phyloP scores from a whole-genome alignment of 2,329 filamentous ascomycete genomes.

The Aspergillus japonicus region DNA sequence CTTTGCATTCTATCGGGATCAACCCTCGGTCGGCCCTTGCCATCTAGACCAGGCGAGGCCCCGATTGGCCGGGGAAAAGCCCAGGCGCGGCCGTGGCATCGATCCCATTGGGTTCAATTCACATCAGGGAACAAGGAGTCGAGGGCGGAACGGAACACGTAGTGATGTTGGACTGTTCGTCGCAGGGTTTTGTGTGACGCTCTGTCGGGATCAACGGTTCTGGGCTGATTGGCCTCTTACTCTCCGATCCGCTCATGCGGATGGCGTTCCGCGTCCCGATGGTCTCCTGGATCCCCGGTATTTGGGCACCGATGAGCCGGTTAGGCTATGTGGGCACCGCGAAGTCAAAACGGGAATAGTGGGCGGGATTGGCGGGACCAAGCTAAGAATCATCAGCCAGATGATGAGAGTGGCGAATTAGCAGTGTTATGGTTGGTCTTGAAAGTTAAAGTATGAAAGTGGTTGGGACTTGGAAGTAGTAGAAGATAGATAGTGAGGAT shows the following conservation, averaged over 20 bases:
- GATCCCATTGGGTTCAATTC: neutral
- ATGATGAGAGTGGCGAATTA: too few relatives aligned
- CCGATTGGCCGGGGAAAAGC: constrained; percentile 5
- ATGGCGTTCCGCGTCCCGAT: constrained; percentile 5
- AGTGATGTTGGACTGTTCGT: constrained; percentile 1
- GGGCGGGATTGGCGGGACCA: neutral
- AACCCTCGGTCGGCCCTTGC: neutral
- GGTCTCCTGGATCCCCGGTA: constrained; percentile 4
- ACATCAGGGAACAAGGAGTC: neutral
- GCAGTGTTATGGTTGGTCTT: too few relatives aligned
- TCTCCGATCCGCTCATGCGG: constrained; percentile 9
- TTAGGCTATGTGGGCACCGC: constrained; percentile 3
- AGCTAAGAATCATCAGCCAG: too few relatives aligned
- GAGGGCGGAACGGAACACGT: constrained; percentile 7
- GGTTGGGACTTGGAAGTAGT: too few relatives aligned
- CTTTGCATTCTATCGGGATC: neutral
- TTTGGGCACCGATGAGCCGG: constrained; percentile 8
- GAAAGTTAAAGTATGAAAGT: too few relatives aligned
- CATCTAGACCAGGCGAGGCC: neutral
- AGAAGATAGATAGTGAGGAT: too few relatives aligned
- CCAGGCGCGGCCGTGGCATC: neutral
- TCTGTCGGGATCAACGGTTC: constrained; percentile 9
- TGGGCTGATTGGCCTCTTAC: constrained; percentile 9
- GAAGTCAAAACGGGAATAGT: neutral
- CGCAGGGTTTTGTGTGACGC: constrained; percentile 7